Evolutionary conservation across 352 stramenopile species (phyloP).

Genomic region (Thalassiosira exigua): DNA sequence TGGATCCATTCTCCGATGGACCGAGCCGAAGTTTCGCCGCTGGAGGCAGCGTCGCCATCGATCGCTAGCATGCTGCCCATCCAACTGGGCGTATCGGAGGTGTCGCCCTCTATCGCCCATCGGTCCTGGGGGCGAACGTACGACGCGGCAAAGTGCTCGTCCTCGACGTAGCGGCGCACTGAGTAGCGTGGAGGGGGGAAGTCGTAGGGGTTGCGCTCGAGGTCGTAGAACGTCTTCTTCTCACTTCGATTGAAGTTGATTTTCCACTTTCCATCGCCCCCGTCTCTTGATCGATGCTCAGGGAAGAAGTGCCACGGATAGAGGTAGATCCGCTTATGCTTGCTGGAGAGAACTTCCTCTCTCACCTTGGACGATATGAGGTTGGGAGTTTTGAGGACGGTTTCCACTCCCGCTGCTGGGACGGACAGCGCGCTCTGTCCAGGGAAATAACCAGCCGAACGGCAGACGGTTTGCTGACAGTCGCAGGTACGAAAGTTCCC

Average conservation of each 20-base stretch:
- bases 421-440: neutral
- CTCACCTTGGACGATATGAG: neutral
- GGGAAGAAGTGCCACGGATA: constrained; percentile 19
- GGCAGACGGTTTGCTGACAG: neutral
- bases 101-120: neutral
- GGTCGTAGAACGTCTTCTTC: neutral
- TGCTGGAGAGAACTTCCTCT: neutral
- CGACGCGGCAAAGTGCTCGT: neutral
- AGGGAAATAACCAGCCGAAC: neutral
- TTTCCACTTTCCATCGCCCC: neutral
- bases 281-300: neutral
- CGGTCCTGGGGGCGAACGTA: neutral
- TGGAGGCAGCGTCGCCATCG: neutral
- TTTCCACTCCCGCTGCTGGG: neutral
- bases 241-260: neutral
- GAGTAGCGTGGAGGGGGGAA: neutral
- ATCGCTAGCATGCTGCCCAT: neutral
- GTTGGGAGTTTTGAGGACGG: neutral
- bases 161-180: neutral
- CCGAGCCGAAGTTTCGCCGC: neutral
- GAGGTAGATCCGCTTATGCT: neutral
- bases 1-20: neutral
- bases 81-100: neutral
- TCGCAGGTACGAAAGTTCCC: neutral
- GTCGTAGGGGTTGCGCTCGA: neutral